These are phyloP conservation scores for Linnemannia zychae DNA, from an alignment of 192 early-diverging fungal genomes.

Conservation along the genomic window DNA sequence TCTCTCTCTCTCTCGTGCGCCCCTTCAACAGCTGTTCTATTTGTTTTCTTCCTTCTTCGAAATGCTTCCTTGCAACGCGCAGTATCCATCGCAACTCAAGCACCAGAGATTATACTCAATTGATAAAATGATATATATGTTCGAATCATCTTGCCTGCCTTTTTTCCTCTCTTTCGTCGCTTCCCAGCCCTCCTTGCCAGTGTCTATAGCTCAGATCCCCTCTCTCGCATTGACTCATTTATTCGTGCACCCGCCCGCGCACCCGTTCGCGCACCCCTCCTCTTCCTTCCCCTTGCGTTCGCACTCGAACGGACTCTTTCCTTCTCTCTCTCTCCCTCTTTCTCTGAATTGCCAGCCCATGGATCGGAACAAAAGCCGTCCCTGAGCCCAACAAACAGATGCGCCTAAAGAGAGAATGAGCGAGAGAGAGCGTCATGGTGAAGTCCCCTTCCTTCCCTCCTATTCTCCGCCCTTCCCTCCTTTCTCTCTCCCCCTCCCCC, in stretches of 20 bases:
- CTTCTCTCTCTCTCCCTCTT: no score
- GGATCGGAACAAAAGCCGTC: background rate
- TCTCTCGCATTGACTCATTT: background rate
- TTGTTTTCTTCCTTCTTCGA: background rate
- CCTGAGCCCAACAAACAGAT: constrained; percentile 5
- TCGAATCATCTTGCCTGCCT: no score
- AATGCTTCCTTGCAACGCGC: background rate
- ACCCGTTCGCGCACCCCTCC: background rate
- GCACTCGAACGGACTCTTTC: background rate
- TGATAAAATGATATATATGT: background rate
- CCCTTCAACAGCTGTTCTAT: background rate
- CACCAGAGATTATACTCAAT: background rate
- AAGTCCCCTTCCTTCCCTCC: background rate
- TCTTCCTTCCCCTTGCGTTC: background rate
- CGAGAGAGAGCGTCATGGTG: background rate
- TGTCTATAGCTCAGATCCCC: background rate
- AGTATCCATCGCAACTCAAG: background rate
- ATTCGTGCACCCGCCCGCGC: background rate
- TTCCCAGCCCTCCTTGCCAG: background rate
- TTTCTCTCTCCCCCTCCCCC: background rate
- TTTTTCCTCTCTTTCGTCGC: background rate
- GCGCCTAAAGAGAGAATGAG: background rate
- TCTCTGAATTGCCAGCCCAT: background rate
- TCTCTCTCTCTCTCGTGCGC: background rate
- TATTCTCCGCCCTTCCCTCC: background rate